phyloP scores from a whole-genome alignment of 2,329 filamentous ascomycete species.

The Beauveria brongniartii region DNA sequence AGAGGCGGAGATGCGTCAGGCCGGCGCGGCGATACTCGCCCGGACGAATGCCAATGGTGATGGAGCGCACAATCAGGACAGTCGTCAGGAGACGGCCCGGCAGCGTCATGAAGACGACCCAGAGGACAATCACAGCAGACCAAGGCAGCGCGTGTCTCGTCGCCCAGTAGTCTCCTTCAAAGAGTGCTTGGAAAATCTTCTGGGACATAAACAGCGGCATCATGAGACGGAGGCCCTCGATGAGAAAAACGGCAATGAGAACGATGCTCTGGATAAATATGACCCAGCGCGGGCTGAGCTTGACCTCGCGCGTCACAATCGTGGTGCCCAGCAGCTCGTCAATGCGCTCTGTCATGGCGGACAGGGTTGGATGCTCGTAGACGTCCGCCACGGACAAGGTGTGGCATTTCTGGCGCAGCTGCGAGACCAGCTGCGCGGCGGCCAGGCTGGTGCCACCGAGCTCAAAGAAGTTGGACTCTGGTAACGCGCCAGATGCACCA shows the following conservation, averaged over 20 bases:
- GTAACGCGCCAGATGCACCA: conserved; percentile 10
- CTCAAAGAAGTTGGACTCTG: conserved; percentile 16
- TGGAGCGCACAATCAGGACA: conserved; percentile 3
- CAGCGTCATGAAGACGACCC: conserved; percentile 12
- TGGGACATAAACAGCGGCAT: conserved; percentile 8
- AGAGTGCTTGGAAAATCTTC: conserved; percentile 12
- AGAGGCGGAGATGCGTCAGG: conserved; percentile 14
- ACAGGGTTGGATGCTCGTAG: conserved; percentile 15
- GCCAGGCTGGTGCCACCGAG: conserved; percentile 18
- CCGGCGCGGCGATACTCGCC: conserved; percentile 16
- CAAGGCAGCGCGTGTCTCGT: conserved; percentile 11
- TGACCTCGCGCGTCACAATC: conserved; percentile 12
- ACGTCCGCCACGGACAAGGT: conserved; percentile 17
- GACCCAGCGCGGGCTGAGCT: conserved; percentile 15
- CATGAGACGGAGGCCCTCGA: conserved; percentile 12
- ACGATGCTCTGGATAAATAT: conserved; percentile 14
- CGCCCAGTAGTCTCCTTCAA: conserved; percentile 12
- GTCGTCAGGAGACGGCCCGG: conserved; percentile 15
- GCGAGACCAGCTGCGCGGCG: conserved; percentile 17
- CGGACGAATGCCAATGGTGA: conserved; percentile 14
- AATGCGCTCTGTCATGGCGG: conserved; percentile 13
- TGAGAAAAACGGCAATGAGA: conserved; percentile 11
- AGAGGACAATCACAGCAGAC: conserved; percentile 12
- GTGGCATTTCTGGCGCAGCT: conserved; percentile 14
- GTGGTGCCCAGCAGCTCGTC: conserved; percentile 13